A percentile compares a stretch with the other conserved stretches of the same genome.
Conservation (phyloP, 73 alveolate species). For the Paraurostyla sp. region DNA sequence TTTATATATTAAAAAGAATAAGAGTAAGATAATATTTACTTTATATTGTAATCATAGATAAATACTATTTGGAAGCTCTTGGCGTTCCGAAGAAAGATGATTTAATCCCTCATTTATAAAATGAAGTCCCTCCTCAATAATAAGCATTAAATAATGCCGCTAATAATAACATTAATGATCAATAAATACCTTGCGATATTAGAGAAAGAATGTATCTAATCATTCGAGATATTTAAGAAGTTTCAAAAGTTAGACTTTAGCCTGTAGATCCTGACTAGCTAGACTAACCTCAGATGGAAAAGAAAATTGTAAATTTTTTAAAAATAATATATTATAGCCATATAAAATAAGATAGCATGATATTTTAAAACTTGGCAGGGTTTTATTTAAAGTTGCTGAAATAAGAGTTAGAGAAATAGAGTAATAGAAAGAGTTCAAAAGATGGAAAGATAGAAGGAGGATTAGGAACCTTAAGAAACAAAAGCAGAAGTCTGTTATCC, state of each 20-base stretch:
- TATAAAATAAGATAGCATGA: constrained; percentile 28
- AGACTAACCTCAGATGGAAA: too few species aligned
- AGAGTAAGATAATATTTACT: neutral
- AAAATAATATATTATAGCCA: neutral
- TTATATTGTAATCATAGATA: neutral
- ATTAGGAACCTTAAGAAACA: neutral
- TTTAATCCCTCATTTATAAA: constrained; percentile 10
- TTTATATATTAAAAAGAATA: constrained; percentile 17
- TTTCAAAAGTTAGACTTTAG: too few species aligned
- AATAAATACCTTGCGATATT: neutral
- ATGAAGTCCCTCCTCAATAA: constrained; percentile 29
- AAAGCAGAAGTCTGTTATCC: neutral
- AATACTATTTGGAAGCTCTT: constrained; percentile 36
- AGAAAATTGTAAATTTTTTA: neutral
- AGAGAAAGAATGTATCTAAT: constrained; percentile 43
- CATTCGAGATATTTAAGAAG: neutral
- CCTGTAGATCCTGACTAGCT: too few species aligned
- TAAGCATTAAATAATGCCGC: neutral
- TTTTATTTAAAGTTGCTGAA: constrained; percentile 8
- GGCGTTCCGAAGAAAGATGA: constrained; percentile 35
- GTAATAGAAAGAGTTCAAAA: constrained; percentile 10
- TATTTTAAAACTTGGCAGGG: constrained; percentile 42
- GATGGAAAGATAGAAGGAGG: constrained; percentile 2
- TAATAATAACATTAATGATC: neutral
- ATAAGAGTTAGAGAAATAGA: constrained; percentile 38